phyloP scores from a whole-genome alignment of 345 rosid genomes.

The Eucalyptus marginata region DNA sequence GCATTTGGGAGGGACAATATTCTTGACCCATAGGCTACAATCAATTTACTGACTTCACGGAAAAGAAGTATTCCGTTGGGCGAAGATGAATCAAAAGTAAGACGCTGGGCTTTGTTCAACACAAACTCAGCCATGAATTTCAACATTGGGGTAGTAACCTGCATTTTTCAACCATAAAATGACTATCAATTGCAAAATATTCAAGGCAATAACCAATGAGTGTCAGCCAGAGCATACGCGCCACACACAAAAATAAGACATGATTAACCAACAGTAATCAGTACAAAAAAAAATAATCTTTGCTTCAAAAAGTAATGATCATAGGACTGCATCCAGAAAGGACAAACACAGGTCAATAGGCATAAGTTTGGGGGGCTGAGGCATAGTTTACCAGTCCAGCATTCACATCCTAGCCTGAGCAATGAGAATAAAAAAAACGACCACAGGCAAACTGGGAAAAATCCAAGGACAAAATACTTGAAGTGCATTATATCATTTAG shows the following conservation, averaged over 20 bases:
- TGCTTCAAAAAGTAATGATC: background rate
- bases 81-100: slow-evolving; percentile 94
- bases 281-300: background rate
- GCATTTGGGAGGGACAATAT: slow-evolving; percentile 88
- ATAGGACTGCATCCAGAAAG: background rate
- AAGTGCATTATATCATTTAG: background rate
- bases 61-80: slow-evolving; percentile 99
- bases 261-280: background rate
- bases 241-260: background rate
- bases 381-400: background rate
- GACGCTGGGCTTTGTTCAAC: slow-evolving; percentile 87
- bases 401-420: background rate
- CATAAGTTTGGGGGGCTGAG: background rate
- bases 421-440: background rate
- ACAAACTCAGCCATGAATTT: slow-evolving; percentile 99
- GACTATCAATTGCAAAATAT: background rate
- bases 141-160: slow-evolving; percentile 92
- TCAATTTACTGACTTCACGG: slow-evolving; percentile 97
- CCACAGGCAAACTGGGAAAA: background rate
- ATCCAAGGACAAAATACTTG: background rate
- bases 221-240: background rate
- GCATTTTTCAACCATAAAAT: background rate
- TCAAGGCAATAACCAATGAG: background rate
- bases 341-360: background rate
- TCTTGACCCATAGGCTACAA: slow-evolving; percentile 93